A percentile compares a stretch with the other conserved stretches of the same genome.
Conservation (phyloP, 1,284 basidiomycete genomes). For the Kalmanozyma brasiliensis region DNA sequence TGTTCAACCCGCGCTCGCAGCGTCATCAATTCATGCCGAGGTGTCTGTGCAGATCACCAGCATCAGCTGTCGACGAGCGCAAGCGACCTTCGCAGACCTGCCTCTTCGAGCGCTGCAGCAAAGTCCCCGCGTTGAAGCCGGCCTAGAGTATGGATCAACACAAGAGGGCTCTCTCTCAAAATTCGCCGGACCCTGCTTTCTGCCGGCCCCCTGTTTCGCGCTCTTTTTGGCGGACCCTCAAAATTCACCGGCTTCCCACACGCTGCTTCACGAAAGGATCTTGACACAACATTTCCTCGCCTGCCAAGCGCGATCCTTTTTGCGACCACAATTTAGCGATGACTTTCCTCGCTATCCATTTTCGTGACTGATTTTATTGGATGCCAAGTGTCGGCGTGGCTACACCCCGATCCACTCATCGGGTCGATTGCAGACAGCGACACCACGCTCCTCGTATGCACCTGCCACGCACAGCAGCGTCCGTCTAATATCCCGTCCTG, state of each 20-base stretch:
- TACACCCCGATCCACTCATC: conserved; percentile 41
- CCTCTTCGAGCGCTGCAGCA: too few relatives aligned
- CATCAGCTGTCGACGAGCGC: conserved; percentile 34
- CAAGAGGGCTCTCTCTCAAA: neutral
- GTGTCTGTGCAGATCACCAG: neutral
- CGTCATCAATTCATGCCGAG: neutral
- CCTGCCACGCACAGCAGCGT: conserved; percentile 45
- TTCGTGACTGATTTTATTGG: too few relatives aligned
- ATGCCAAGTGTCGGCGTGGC: too few relatives aligned
- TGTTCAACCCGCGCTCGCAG: too few relatives aligned
- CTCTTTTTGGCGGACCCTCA: conserved; percentile 18
- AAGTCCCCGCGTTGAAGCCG: conserved; percentile 1
- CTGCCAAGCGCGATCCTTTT: neutral
- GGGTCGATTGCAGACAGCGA: conserved; percentile 46
- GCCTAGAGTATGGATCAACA: conserved; percentile 13
- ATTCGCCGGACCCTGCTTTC: conserved; percentile 10
- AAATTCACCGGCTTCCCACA: conserved; percentile 18
- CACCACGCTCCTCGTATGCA: conserved; percentile 53
- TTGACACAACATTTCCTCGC: conserved; percentile 36
- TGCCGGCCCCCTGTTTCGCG: conserved; percentile 41
- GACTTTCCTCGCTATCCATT: too few relatives aligned
- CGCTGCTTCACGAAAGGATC: conserved; percentile 10
- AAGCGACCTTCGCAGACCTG: conserved; percentile 15
- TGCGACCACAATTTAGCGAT: conserved; percentile 3
- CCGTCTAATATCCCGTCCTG: conserved; percentile 27